Evolutionary conservation across 371 early-diverging fungal species (phyloP), one percentile per base, ranked within the genome.

Genomic region (Lichtheimia ramosa): DNA sequence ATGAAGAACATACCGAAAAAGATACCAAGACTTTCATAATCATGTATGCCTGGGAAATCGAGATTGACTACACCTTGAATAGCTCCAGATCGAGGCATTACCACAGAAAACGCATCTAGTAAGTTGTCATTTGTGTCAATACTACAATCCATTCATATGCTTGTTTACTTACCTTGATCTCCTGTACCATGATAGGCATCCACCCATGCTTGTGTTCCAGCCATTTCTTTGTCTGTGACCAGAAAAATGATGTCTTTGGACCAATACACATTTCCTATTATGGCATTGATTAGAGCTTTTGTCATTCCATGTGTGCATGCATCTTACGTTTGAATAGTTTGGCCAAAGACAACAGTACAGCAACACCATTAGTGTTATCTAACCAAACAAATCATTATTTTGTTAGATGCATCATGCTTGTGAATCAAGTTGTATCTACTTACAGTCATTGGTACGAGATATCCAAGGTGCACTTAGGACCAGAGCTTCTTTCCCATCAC

Each of bases 201-300:
- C n/a, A 97, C 75, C 95, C 96, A 98, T 6, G 89, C 88, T 54
- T 92, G 89, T 5, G 89, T 85, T 3, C 96, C 96, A 2, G 70
- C 59, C 20, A 83, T 79, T 14, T 85, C 89, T 5, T 86, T 77
- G 65, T 95, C 94, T 3, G 93, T 83, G 1, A 95, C 84, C 5
- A 97, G 71, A 48, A 97, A 82, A 12, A 98, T 85, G 20, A 96
- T 80, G 67, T 96, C 97, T 70, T 96, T 95, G 46, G 96, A 83
- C 96, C 96, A 96, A 70, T 89, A 88, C 39, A 89, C 87, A 59
- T 77, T 89, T 59, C 78, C 89, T 89, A 56, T 18, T 39, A 21
- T 46, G 21, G 46, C 5, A 34, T n/a, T 8, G 8, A 34, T 10
- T 5, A 8, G 34, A 34, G 34, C 34, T 34, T 10, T 34, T 34